These are phyloP conservation scores for Senna tora DNA, from an alignment of 306 rosid species.

Conservation along the genomic window DNA sequence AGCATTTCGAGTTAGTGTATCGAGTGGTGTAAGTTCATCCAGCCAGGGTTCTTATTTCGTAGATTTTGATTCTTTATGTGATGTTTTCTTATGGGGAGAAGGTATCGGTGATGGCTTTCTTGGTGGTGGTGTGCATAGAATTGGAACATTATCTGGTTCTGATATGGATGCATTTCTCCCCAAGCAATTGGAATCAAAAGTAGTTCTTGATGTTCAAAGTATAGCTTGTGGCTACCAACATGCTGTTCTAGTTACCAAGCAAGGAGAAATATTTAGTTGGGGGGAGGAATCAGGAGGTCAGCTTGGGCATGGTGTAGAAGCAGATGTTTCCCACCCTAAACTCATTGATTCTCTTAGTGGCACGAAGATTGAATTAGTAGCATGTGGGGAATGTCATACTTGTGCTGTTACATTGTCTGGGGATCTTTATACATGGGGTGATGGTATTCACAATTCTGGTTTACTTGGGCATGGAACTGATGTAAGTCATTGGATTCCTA, in stretches of 20 bases:
- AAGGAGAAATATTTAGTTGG: slow-evolving; percentile 94
- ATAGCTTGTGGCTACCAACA: slow-evolving; percentile 84
- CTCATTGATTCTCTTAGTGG: slow-evolving; percentile 69
- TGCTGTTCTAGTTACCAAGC: slow-evolving; percentile 80
- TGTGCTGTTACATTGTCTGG: slow-evolving; percentile 89
- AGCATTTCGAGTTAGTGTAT: slow-evolving; percentile 73
- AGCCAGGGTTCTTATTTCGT: slow-evolving; percentile 84
- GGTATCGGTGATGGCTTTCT: slow-evolving; percentile 69
- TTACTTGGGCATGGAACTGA: slow-evolving; percentile 85
- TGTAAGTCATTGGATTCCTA: slow-evolving; percentile 86
- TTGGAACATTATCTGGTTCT: slow-evolving; percentile 54
- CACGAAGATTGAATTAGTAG: slow-evolving; percentile 69
- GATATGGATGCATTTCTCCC: slow-evolving; percentile 79
- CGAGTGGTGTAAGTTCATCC: slow-evolving; percentile 90
- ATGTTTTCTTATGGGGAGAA: slow-evolving; percentile 91
- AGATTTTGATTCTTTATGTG: slow-evolving; percentile 76
- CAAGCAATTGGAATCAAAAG: slow-evolving; percentile 80
- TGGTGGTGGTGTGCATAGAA: slow-evolving; percentile 70
- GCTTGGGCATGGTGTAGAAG: slow-evolving; percentile 90
- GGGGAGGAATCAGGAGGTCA: slow-evolving; percentile 95
- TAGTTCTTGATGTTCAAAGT: slow-evolving; percentile 79
- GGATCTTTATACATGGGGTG: slow-evolving; percentile 94
- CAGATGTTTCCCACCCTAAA: slow-evolving; percentile 81
- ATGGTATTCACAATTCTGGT: slow-evolving; percentile 68
- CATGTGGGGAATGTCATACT: slow-evolving; percentile 92